These are phyloP conservation scores for Odontarrhena argentea DNA, from an alignment of 345 rosid genomes.

Conservation along the genomic window DNA sequence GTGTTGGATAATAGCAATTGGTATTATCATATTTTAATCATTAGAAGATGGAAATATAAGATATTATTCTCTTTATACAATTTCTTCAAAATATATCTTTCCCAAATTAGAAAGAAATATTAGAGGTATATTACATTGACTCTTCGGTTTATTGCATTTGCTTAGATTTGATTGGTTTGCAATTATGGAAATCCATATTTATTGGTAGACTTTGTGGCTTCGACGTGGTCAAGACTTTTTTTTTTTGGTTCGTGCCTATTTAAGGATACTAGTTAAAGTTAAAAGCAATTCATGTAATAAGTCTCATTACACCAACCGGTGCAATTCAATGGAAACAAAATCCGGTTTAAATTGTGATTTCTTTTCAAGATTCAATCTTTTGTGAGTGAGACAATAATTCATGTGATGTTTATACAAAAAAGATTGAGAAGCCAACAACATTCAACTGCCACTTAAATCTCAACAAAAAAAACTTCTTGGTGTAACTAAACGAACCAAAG, in stretches of 20 bases:
- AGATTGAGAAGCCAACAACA: slow-evolving; percentile 56
- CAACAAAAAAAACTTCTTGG: slow-evolving; percentile 4
- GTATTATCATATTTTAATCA: no score
- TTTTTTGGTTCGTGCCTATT: neutral
- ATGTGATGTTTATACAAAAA: slow-evolving; percentile 22
- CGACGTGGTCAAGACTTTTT: neutral
- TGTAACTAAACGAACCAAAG: slow-evolving; percentile 6
- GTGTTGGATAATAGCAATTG: no score
- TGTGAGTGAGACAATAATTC: slow-evolving; percentile 4
- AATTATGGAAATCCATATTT: neutral
- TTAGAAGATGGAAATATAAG: neutral
- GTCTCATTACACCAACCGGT: no score
- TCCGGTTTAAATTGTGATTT: neutral
- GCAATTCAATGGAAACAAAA: neutral
- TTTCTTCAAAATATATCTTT: neutral
- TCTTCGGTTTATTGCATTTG: neutral
- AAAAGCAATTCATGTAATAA: no score
- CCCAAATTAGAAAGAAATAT: neutral
- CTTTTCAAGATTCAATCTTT: no score
- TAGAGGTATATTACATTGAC: neutral
- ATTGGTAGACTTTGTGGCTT: neutral
- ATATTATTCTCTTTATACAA: neutral
- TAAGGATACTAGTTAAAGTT: neutral
- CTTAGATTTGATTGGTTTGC: neutral
- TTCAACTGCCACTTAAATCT: slow-evolving; percentile 46